Percentiles rank a stretch among this genome's conserved stretches.
Conservation (phyloP, 2,329 filamentous ascomycete genomes). For the Beauveria sp. region DNA sequence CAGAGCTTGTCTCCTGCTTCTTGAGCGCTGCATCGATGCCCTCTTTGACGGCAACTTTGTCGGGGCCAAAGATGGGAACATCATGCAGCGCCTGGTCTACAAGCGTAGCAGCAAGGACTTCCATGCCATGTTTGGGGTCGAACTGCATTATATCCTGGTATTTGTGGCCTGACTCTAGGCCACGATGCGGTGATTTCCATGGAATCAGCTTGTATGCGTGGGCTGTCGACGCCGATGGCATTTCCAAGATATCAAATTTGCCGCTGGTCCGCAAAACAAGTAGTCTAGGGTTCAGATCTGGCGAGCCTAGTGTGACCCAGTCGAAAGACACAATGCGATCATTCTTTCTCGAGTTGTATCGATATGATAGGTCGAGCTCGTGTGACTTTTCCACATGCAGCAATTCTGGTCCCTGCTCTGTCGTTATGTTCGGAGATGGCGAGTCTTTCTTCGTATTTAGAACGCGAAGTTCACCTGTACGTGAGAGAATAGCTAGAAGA, state of each 20-base stretch:
- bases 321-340: slow-evolving; percentile 62
- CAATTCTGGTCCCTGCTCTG: slow-evolving; percentile 48
- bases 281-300: slow-evolving; percentile 48
- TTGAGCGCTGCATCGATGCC: slow-evolving; percentile 36
- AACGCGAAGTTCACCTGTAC: slow-evolving; percentile 56
- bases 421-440: slow-evolving; percentile 27
- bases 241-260: slow-evolving; percentile 53
- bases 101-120: slow-evolving; percentile 47
- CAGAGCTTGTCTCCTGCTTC: slow-evolving; percentile 25
- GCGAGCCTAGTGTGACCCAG: slow-evolving; percentile 54
- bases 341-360: slow-evolving; percentile 42
- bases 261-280: slow-evolving; percentile 54
- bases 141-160: slow-evolving; percentile 54
- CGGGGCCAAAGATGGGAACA: slow-evolving; percentile 48
- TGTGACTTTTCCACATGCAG: slow-evolving; percentile 52
- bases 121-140: slow-evolving; percentile 43
- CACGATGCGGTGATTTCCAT: slow-evolving; percentile 53
- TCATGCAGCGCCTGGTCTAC: slow-evolving; percentile 46
- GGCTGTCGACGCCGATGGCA: slow-evolving; percentile 49
- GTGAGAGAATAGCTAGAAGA: slow-evolving; percentile 53
- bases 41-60: slow-evolving; percentile 35
- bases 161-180: slow-evolving; percentile 41
- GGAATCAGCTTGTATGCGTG: slow-evolving; percentile 54
- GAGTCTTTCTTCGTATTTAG: slow-evolving; percentile 51
- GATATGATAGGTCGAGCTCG: slow-evolving; percentile 54